A percentile compares a stretch with the other conserved stretches of the same genome.
Conservation (phyloP, 2,329 filamentous ascomycete genomes). For the Calonectria ilicicola region DNA sequence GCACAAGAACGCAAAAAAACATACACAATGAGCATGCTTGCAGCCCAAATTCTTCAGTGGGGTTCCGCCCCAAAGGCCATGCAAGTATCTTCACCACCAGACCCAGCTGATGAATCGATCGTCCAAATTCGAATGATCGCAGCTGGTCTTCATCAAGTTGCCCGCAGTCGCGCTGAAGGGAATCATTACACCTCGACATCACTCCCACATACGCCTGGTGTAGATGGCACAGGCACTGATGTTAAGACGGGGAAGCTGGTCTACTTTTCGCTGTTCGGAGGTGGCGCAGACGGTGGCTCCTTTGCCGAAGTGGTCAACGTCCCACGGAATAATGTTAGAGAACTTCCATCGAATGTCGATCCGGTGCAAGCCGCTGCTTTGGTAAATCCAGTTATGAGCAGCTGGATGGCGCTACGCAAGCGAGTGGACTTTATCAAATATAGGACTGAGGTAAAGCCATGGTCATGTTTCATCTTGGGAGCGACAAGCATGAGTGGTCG, state of each 20-base stretch:
- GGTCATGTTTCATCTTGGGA: constrained; percentile 64
- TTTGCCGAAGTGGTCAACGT: constrained; percentile 64
- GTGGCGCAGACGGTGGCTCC: constrained; percentile 52
- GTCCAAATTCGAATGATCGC: constrained; percentile 65
- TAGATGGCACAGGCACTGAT: constrained; percentile 64
- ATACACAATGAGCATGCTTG: constrained; percentile 46
- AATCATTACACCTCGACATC: constrained; percentile 62
- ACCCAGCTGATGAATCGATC: constrained; percentile 48
- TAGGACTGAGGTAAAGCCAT: constrained; percentile 46
- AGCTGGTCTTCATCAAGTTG: constrained; percentile 64
- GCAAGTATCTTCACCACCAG: constrained; percentile 49
- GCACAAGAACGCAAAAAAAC: neutral
- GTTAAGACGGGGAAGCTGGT: constrained; percentile 58
- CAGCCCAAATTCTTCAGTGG: constrained; percentile 55
- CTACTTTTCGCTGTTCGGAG: constrained; percentile 56
- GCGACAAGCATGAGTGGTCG: constrained; percentile 65
- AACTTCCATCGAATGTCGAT: constrained; percentile 59
- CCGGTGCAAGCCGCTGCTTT: constrained; percentile 62
- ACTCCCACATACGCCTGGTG: constrained; percentile 64
- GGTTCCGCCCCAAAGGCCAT: constrained; percentile 42
- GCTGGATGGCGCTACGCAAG: constrained; percentile 67
- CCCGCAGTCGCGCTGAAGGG: constrained; percentile 65
- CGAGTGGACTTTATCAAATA: constrained; percentile 50
- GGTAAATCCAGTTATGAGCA: constrained; percentile 66
- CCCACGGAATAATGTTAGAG: constrained; percentile 49